Percentiles rank a stretch among this genome's conserved stretches.
Conservation (phyloP, 2,329 filamentous ascomycete genomes). For the Arachnomyces sp. region DNA sequence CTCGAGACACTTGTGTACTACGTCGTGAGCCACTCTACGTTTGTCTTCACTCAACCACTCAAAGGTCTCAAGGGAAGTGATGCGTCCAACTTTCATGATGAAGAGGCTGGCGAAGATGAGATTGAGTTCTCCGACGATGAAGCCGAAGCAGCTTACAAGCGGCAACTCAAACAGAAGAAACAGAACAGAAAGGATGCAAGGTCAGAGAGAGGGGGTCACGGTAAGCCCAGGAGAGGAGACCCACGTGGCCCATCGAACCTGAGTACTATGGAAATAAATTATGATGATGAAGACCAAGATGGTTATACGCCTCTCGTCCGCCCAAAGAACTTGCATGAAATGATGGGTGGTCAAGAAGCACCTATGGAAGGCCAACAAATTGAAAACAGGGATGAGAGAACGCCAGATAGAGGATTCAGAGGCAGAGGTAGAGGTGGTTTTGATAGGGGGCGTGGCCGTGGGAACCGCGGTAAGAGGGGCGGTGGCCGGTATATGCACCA, state of each 20-base stretch:
- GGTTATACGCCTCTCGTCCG: constrained; percentile 63
- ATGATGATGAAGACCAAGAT: constrained; percentile 50
- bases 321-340: constrained; percentile 54
- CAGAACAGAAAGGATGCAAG: constrained; percentile 46
- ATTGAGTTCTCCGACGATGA: constrained; percentile 96
- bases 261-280: constrained; percentile 47
- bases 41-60: constrained; percentile 78
- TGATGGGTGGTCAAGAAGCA: constrained; percentile 36
- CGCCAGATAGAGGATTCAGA: constrained; percentile 37
- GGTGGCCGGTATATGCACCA: constrained; percentile 12
- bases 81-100: constrained; percentile 89
- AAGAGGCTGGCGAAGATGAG: constrained; percentile 79
- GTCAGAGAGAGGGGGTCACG: constrained; percentile 33
- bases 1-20: constrained; percentile 70
- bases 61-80: constrained; percentile 79
- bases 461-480: constrained; percentile 31
- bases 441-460: constrained; percentile 10
- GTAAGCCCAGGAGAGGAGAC: constrained; percentile 27
- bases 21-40: constrained; percentile 67
- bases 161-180: constrained; percentile 60
- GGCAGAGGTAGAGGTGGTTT: constrained; percentile 38
- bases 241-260: constrained; percentile 32
- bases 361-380: constrained; percentile 23
- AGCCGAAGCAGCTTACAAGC: constrained; percentile 76
- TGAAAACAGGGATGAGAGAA: constrained; percentile 22